These are phyloP conservation scores for Gregarina niphandrodes DNA, from an alignment of 169 alveolate genomes.

Conservation along the genomic window DNA sequence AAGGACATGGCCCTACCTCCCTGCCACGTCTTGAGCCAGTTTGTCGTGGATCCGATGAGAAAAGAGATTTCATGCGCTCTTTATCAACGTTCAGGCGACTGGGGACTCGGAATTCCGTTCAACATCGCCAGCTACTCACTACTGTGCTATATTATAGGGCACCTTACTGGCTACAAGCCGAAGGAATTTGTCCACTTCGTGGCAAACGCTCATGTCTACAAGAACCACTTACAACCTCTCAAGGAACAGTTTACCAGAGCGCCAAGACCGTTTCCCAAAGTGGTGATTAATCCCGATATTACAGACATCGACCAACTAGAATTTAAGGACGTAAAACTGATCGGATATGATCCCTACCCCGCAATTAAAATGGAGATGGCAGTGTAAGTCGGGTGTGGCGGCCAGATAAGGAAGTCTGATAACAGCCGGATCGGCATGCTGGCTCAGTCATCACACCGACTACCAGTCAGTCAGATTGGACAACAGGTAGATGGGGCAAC, in stretches of 20 bases:
- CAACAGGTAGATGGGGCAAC: too few species aligned
- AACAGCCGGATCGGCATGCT: too few species aligned
- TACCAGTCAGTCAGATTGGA: too few species aligned
- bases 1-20: conserved; percentile 93
- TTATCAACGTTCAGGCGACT: conserved; percentile 88
- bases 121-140: conserved; percentile 88
- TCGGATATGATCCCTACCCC: conserved; percentile 62
- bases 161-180: conserved; percentile 55
- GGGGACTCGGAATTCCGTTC: conserved; percentile 94
- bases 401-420: too few species aligned
- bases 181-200: conserved; percentile 73
- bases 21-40: conserved; percentile 83
- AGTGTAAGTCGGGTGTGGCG: too few species aligned
- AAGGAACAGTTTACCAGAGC: conserved; percentile 56
- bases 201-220: conserved; percentile 87
- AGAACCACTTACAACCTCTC: conserved; percentile 69
- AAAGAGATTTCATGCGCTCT: conserved; percentile 62
- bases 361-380: conserved; percentile 67
- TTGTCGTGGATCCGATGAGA: conserved; percentile 62
- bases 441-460: too few species aligned
- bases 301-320: conserved; percentile 59
- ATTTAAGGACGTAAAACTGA: conserved; percentile 55
- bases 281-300: conserved; percentile 53
- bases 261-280: conserved; percentile 87
- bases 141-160: conserved; percentile 78